Percentiles rank a stretch among this genome's conserved stretches.
Evolutionary conservation across 192 early-diverging fungal species (phyloP).

Genomic region (Coemansia sp.): DNA sequence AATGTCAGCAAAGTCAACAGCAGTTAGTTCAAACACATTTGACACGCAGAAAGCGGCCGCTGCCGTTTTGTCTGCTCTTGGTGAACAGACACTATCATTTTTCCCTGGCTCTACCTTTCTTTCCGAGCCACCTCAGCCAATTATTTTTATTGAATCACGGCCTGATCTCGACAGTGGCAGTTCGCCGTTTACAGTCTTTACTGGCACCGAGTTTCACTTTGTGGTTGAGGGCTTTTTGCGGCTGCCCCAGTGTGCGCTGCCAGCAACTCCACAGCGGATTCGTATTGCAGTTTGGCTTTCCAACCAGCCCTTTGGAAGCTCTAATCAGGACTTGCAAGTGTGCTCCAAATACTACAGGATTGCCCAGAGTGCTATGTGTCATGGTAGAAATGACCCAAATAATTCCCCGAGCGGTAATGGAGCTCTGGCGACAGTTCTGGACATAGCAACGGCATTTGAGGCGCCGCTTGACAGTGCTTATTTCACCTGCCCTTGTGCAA

Average conservation of each 20-base stretch:
- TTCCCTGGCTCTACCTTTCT: constrained; percentile 35
- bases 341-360: constrained; percentile 19
- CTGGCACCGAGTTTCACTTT: constrained; percentile 46
- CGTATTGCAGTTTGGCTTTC: constrained; percentile 42
- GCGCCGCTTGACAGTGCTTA: constrained; percentile 30
- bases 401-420: neutral
- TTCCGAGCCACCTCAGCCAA: constrained; percentile 19
- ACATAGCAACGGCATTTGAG: constrained; percentile 32
- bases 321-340: constrained; percentile 14
- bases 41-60: neutral
- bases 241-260: constrained; percentile 9
- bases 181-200: constrained; percentile 19
- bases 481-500: constrained; percentile 43
- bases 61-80: neutral
- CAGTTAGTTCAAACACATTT: neutral
- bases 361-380: constrained; percentile 13
- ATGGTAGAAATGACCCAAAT: neutral
- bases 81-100: constrained; percentile 4
- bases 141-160: constrained; percentile 33
- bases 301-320: constrained; percentile 13
- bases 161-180: constrained; percentile 24
- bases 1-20: neutral
- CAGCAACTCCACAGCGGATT: constrained; percentile 5
- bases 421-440: constrained; percentile 5
- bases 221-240: constrained; percentile 45